Conservation (phyloP, 139 green algal species). For the Nannochloris sp. region DNA sequence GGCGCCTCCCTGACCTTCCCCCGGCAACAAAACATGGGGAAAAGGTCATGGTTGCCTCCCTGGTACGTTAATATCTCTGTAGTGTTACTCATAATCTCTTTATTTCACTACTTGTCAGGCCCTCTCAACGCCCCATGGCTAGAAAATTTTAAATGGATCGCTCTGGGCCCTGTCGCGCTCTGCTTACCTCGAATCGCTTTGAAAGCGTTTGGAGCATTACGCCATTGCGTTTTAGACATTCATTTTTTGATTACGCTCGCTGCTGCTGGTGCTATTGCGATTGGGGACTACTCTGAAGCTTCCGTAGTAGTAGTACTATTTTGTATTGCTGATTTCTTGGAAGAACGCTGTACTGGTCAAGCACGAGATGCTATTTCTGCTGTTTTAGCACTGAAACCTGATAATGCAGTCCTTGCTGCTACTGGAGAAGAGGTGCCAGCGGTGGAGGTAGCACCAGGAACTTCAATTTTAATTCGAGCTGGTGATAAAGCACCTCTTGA, state of each 20-base stretch:
- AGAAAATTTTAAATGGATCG: conserved; percentile 45
- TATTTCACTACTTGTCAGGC: conserved; percentile 42
- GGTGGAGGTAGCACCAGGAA: conserved; percentile 2
- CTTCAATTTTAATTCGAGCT: conserved; percentile 47
- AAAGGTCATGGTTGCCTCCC: conserved; percentile 18
- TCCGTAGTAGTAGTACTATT: conserved; percentile 59
- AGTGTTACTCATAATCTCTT: conserved; percentile 38
- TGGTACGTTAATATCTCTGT: conserved; percentile 25
- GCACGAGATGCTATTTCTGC: conserved; percentile 24
- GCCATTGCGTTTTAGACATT: conserved; percentile 46
- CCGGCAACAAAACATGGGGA: neutral
- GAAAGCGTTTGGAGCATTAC: conserved; percentile 28
- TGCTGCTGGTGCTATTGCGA: conserved; percentile 26
- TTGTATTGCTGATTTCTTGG: conserved; percentile 43
- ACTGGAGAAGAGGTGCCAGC: conserved; percentile 17
- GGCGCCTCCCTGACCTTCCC: conserved; percentile 37
- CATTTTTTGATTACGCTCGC: conserved; percentile 50
- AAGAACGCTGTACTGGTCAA: conserved; percentile 21
- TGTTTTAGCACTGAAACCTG: conserved; percentile 24
- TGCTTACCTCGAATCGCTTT: conserved; percentile 32
- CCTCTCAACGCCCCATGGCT: conserved; percentile 12
- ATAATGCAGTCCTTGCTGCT: conserved; percentile 19
- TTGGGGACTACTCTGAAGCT: conserved; percentile 50
- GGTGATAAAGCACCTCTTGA: conserved; percentile 69
- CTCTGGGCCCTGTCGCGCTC: conserved; percentile 34